Evolutionary conservation across 2,329 filamentous ascomycete genomes (phyloP).

Genomic region (Beauveria sp.): DNA sequence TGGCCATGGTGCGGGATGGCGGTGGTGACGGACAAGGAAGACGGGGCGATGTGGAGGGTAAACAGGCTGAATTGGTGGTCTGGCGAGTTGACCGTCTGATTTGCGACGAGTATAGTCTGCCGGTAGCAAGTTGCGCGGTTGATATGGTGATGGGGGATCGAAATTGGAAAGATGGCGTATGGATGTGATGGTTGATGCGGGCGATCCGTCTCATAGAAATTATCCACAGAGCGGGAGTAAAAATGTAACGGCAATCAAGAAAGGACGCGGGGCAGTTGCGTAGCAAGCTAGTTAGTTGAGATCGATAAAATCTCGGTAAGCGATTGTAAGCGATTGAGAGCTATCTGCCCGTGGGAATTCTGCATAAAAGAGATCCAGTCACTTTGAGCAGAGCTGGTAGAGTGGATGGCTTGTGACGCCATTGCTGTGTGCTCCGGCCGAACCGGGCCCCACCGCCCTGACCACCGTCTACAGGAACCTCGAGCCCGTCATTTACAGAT

Average conservation of each 20-base stretch:
- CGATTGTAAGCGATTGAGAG: background rate
- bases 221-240: background rate
- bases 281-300: background rate
- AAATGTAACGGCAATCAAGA: background rate
- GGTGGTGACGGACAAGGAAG: background rate
- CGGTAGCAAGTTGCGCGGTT: background rate
- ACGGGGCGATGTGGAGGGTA: background rate
- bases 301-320: background rate
- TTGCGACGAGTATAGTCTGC: background rate
- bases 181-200: background rate
- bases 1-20: constrained; percentile 26
- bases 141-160: background rate
- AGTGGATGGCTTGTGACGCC: constrained; percentile 8
- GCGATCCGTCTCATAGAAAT: background rate
- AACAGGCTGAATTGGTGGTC: background rate
- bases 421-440: background rate
- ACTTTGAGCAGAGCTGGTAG: background rate
- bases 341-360: background rate
- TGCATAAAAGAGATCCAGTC: constrained; percentile 1
- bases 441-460: background rate
- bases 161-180: background rate
- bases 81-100: background rate
- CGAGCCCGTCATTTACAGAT: too few species aligned
- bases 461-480: too few species aligned
- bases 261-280: too few species aligned